Evolutionary conservation across 352 stramenopile genomes (phyloP).

Genomic region (Pythium sukuiense): DNA sequence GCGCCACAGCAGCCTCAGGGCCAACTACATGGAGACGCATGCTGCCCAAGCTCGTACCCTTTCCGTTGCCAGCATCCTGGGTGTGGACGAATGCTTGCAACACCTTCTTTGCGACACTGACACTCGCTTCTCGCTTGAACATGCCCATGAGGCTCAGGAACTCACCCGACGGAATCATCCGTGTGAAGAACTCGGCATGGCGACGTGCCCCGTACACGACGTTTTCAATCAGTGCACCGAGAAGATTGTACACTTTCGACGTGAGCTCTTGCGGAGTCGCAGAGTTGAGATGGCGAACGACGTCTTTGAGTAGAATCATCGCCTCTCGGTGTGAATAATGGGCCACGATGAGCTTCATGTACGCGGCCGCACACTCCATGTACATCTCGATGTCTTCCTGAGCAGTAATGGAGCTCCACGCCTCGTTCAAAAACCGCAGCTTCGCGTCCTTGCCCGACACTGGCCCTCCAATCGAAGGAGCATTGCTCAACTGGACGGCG

Average conservation of each 20-base stretch:
- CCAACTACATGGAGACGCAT: conserved; percentile 69
- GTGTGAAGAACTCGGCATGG: conserved; percentile 68
- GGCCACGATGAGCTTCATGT: conserved; percentile 82
- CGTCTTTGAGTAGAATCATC: conserved; percentile 81
- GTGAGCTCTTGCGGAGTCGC: conserved; percentile 60
- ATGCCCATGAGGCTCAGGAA: conserved; percentile 86
- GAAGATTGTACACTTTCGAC: conserved; percentile 60
- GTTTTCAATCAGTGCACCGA: conserved; percentile 76
- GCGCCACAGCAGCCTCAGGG: conserved; percentile 72
- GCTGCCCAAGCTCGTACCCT: conserved; percentile 27
- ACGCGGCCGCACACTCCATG: conserved; percentile 80
- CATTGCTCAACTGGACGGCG: conserved; percentile 54
- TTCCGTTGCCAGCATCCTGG: conserved; percentile 13
- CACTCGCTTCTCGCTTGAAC: conserved; percentile 82
- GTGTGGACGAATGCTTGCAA: conserved; percentile 66
- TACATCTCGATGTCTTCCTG: conserved; percentile 75
- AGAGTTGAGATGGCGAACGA: conserved; percentile 79
- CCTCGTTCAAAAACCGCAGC: conserved; percentile 83
- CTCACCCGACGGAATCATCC: conserved; percentile 69
- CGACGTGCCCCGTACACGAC: conserved; percentile 72
- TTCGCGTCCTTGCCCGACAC: conserved; percentile 44
- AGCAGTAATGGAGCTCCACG: conserved; percentile 79
- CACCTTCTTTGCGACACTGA: conserved; percentile 83
- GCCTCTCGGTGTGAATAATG: conserved; percentile 85
- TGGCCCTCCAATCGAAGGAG: conserved; percentile 24